These are phyloP conservation scores for Pythium volutum DNA, from an alignment of 352 stramenopile species.

Conservation along the genomic window DNA sequence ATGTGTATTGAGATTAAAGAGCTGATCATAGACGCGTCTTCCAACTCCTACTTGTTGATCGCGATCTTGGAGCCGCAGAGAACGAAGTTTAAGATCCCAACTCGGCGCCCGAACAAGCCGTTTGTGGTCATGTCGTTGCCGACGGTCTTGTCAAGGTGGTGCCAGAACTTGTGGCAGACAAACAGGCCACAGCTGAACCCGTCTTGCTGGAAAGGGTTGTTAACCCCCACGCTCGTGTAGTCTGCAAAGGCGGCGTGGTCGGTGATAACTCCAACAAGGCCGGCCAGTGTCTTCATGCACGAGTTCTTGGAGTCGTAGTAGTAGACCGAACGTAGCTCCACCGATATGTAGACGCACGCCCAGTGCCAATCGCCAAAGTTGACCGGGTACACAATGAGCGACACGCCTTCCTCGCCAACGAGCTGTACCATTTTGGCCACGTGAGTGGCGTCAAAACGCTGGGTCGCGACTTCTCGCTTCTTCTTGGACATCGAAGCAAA, in stretches of 20 bases:
- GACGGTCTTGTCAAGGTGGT: background rate
- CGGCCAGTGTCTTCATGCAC: background rate
- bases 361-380: constrained; percentile 6
- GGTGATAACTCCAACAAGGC: background rate
- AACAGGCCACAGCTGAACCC: constrained; percentile 7
- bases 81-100: background rate
- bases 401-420: background rate
- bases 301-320: constrained; percentile 5
- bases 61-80: background rate
- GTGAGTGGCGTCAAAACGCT: background rate
- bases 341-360: background rate
- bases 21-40: no score
- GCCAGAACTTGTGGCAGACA: constrained; percentile 6
- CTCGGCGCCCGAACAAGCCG: background rate
- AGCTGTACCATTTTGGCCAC: background rate
- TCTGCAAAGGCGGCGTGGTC: background rate
- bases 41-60: background rate
- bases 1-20: no score
- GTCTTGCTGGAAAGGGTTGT: background rate
- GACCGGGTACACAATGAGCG: background rate
- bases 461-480: background rate
- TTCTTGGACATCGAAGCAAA: background rate
- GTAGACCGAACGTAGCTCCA: background rate
- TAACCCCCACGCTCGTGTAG: background rate
- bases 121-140: background rate